Evolutionary conservation across 345 rosid genomes (phyloP), one percentile per base, ranked within the genome.

Genomic region (Salix exigua): DNA sequence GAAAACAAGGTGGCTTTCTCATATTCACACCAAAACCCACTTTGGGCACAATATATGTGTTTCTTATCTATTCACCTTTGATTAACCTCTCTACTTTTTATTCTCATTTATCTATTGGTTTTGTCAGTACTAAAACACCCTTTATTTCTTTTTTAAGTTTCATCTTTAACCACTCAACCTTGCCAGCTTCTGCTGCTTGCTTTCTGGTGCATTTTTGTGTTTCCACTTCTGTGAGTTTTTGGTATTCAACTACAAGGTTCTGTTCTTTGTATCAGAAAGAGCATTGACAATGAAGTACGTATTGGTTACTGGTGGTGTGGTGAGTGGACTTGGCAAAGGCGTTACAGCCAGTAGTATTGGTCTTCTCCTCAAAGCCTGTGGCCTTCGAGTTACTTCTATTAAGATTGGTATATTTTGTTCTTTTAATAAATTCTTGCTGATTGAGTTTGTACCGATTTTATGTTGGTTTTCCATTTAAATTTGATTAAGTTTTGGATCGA

Each of bases 251-350:
- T 50, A 28, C 30, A 28, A 74, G 65, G 28, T 9, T 58, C 2
- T n/a, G 28, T 10, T 58, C 28, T 58, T 23, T 58, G 25, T 23
- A 58, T 58, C 63, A 58, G 63, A 58, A 40, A 38, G 40, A 19
- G 38, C 46, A 23, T 33, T 11, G n/a, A 72, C 40, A 66, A 80
- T 80, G 83, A 80, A 80, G 77, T 80, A 80, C 68, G 74, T 80
- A 23, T 68, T 80, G 77, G 83, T 80, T 70, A 80, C 77, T 50
- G 83, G 83, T 28, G 83, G 83, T 25, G 83, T 80, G 25, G 83
- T 80, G 19, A 80, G 83, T 58, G 83, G 83, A 28, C 83, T 80
- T n/a, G 83, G 83, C 44, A 80, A 80, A 68, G 83, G 83, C 10
- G 83, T 80, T 11, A 80, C 83, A 48, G 83, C 83, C 7, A 80